Evolutionary conservation across 2,329 filamentous ascomycete species (phyloP), one percentile per base, ranked within the genome.

Genomic region (Bipolaris cookei): DNA sequence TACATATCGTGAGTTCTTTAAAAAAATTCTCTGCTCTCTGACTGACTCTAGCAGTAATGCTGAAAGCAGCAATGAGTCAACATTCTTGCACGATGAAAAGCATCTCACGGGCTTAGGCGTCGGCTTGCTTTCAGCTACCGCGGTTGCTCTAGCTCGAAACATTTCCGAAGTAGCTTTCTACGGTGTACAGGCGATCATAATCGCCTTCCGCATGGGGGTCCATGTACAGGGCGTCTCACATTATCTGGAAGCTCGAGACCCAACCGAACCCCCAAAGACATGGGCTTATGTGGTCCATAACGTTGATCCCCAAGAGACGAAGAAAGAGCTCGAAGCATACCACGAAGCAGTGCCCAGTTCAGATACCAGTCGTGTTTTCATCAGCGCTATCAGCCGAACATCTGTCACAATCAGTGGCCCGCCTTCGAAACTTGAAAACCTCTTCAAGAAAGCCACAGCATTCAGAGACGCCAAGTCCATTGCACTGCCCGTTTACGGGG

Each of bases 191-290:
- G 76, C 70, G 1, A 64, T 82, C 1, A 72, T 79, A 0, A 32
- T 77, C 1, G 79, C 82, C 1, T 83, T 84, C 55, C 74, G 81
- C 1, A 68, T 84, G 3, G 81, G 81, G 1, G 64, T 82, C 2
- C 64, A 75, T 3, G 80, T 83, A 0, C 60, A 76, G n/a, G 67
- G 71, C 2, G 68, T 82, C 0, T 82, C 81, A 0, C 64, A 76
- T 34, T 75, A 78, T 21, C 60, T 84, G 4, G 70, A 83, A 55
- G 53, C 77, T 14, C 74, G 70, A 2, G 71, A 76, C 18, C 49
- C 52, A 5, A 49, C 58, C 3, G 55, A 51, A 14, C 34, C 57
- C 1, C 58, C 61, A 0, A 76, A 78, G 21, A 74, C 65, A 20
- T 82, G 79, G 80, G 79, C 80, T 0, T 79, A 77, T 45, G 77